Conservation (phyloP, 139 green algal genomes). For the Micractinium conductrix region DNA sequence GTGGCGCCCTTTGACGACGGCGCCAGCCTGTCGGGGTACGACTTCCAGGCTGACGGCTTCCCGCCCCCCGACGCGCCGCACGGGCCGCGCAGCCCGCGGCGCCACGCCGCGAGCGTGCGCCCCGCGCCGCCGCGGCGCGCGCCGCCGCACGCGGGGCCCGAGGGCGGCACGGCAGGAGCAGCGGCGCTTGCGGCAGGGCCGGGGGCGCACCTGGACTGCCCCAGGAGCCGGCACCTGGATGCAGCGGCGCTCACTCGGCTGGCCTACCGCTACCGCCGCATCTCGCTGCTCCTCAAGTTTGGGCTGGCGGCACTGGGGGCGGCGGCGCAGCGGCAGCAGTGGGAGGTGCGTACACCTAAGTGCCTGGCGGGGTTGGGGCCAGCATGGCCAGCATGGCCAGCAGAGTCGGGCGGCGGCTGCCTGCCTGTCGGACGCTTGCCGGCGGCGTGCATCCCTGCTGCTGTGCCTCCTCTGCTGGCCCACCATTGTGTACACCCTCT, state of each 20-base stretch:
- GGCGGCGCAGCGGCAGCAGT: conserved; percentile 12
- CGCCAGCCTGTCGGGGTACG: conserved; percentile 21
- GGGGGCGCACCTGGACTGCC: background rate
- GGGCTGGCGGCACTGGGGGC: conserved; percentile 29
- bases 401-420: no score
- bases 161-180: background rate
- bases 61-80: background rate
- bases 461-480: background rate
- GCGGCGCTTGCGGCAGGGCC: background rate
- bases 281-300: conserved; percentile 14
- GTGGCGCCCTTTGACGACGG: conserved; percentile 39
- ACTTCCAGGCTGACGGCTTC: conserved; percentile 27
- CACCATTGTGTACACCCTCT: background rate
- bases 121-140: background rate
- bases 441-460: no score
- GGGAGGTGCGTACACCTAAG: no score
- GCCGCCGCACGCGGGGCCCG: background rate
- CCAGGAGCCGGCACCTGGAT: conserved; percentile 3
- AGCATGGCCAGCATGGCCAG: no score
- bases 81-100: background rate
- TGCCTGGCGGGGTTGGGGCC: background rate
- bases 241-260: conserved; percentile 18
- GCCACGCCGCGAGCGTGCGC: background rate
- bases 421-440: no score
- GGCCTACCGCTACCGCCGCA: conserved; percentile 44